These are phyloP conservation scores for Plasmodium malariae DNA, from an alignment of 169 alveolate species.

Conservation along the genomic window DNA sequence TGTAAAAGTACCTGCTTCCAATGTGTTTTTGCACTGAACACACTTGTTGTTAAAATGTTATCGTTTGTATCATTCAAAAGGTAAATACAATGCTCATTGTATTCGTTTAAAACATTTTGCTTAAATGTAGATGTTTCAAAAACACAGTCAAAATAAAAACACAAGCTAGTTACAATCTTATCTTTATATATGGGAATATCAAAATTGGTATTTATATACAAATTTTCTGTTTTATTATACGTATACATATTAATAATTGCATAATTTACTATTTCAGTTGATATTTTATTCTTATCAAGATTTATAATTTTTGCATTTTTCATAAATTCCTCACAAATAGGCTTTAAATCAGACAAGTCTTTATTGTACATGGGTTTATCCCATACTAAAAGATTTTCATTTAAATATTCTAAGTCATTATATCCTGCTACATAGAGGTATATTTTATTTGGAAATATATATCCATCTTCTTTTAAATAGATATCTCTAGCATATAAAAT, in stretches of 20 bases:
- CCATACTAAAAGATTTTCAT: conserved; percentile 92
- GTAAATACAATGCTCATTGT: conserved; percentile 10
- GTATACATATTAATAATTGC: conserved; percentile 75
- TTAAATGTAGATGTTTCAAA: conserved; percentile 62
- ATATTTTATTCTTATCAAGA: conserved; percentile 70
- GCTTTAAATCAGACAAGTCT: conserved; percentile 78
- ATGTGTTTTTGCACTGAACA: conserved; percentile 82
- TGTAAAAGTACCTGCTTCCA: conserved; percentile 88
- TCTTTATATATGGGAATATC: conserved; percentile 66
- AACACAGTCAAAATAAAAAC: conserved; percentile 80
- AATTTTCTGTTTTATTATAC: conserved; percentile 52
- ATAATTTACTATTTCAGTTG: conserved; percentile 77
- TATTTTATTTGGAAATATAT: conserved; percentile 93
- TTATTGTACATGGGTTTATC: conserved; percentile 83
- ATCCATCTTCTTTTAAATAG: conserved; percentile 93
- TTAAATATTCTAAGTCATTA: conserved; percentile 94
- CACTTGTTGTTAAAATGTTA: conserved; percentile 81
- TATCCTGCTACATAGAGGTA: conserved; percentile 92
- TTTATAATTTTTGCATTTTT: conserved; percentile 80
- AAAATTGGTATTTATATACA: conserved; percentile 19
- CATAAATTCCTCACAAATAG: conserved; percentile 66
- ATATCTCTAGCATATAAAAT: conserved; percentile 94
- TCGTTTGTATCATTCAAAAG: conserved; percentile 1
- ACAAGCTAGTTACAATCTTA: conserved; percentile 65
- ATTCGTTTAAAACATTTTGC: conserved; percentile 53